Percentiles rank a stretch among this genome's conserved stretches.
phyloP scores from a whole-genome alignment of 2,329 filamentous ascomycete species.

The Hymenoscyphus linearis region DNA sequence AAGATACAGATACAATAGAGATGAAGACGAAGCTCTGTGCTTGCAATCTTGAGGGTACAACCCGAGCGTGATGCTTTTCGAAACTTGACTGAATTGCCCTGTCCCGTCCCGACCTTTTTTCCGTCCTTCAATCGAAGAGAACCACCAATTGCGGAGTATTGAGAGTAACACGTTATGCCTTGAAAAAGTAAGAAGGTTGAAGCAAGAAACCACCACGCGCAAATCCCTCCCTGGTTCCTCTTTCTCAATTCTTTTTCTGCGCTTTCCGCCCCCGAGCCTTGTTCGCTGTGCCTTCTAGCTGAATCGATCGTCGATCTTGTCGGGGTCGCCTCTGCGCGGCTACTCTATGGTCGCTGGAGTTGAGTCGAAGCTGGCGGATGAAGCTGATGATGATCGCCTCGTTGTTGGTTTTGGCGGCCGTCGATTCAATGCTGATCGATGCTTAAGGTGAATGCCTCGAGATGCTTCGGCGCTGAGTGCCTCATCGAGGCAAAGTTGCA shows the following conservation, averaged over 20 bases:
- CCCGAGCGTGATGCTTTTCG: conserved; percentile 22
- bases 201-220: background rate
- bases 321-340: background rate
- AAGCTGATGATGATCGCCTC: background rate
- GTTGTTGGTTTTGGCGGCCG: background rate
- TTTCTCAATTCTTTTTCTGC: conserved; percentile 1
- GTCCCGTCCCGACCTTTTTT: background rate
- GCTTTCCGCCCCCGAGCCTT: conserved; percentile 4
- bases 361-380: background rate
- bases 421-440: background rate
- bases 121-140: conserved; percentile 11
- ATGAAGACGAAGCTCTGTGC: conserved; percentile 61
- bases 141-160: conserved; percentile 14
- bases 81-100: conserved; percentile 20
- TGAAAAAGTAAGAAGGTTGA: conserved; percentile 18
- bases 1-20: conserved; percentile 36
- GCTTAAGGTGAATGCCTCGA: background rate
- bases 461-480: background rate
- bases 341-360: background rate
- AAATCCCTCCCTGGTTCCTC: background rate
- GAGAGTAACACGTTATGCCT: conserved; percentile 22
- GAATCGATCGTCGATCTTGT: background rate
- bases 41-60: conserved; percentile 39
- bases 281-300: background rate
- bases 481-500: background rate